Conservation (phyloP, 768 basidiomycete genomes). For the Pulveroboletus sp. region DNA sequence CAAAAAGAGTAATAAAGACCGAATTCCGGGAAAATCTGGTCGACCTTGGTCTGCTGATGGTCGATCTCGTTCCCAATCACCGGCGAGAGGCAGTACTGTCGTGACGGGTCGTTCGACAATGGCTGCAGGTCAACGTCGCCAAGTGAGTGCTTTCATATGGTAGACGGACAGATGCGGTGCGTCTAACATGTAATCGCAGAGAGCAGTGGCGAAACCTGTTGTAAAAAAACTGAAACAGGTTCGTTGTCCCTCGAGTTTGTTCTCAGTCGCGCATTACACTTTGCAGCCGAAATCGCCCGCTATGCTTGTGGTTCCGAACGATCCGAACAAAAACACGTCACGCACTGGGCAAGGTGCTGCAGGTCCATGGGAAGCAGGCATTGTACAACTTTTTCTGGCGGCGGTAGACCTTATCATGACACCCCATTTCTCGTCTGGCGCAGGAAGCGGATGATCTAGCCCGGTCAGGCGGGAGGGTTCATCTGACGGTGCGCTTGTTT, state of each 20-base stretch:
- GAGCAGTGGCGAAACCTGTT: background rate
- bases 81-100: background rate
- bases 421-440: background rate
- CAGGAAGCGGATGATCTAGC: background rate
- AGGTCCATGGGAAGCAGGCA: background rate
- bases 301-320: background rate
- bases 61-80: background rate
- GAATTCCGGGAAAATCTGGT: too few species aligned
- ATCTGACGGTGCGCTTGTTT: background rate
- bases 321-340: background rate
- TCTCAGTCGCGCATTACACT: background rate
- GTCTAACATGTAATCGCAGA: background rate
- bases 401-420: too few species aligned
- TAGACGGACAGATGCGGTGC: background rate
- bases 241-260: background rate
- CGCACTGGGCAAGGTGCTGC: background rate
- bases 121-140: background rate
- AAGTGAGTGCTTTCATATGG: background rate
- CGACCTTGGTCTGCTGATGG: background rate
- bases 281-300: background rate
- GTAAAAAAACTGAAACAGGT: background rate
- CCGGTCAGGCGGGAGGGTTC: background rate
- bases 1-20: too few species aligned
- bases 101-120: background rate
- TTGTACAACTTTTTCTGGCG: background rate